Evolutionary conservation across 2,329 filamentous ascomycete species (phyloP), one percentile per base, ranked within the genome.

Genomic region (Penicillium sp.): DNA sequence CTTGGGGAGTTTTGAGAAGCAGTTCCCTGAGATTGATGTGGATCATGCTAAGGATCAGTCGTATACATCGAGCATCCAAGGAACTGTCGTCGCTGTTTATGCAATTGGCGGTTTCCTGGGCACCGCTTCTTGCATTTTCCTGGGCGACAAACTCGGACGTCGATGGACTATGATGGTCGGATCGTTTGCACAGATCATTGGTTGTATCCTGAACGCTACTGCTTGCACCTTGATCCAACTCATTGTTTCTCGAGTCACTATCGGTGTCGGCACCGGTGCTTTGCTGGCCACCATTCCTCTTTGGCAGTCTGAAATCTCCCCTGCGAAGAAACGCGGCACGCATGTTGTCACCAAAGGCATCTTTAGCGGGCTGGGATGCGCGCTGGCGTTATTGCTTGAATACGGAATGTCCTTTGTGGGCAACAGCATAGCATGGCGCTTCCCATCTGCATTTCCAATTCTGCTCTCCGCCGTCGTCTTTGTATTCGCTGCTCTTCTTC

Each of bases 241-340:
- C 0, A 43, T 59, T 9, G 32, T 24, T 6, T 51, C 52, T n/a
- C 52, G 58, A 2, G 18, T 61, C 4, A 31, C 51, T 1, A 29
- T 59, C 4, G 58, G 58, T 1, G 13, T 57, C 12, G 58, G 58
- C 1, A 56, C 56, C 1, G 58, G 58, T 25, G 28, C 42, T 6
- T 10, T 60, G 4, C 23, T 60, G 9, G 58, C 55, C 13, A 60
- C 57, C 1, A 50, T 57, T 32, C 58, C 58, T 28, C 54, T 60
- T 6, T 61, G 58, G 58, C 54, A 53, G 20, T 57, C 58, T 6
- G 58, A 61, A 18, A 59, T 58, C 23, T 57, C 58, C 0, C 54
- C 57, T 18, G 50, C 57, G 8, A 42, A 50, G 1, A 58, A 55
- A 13, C 58, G 58, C 24, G 58, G 58, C 10, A 48, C 56, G 4